Conservation (phyloP, 495 filamentous ascomycete genomes). For the Filosporella fistucella region DNA sequence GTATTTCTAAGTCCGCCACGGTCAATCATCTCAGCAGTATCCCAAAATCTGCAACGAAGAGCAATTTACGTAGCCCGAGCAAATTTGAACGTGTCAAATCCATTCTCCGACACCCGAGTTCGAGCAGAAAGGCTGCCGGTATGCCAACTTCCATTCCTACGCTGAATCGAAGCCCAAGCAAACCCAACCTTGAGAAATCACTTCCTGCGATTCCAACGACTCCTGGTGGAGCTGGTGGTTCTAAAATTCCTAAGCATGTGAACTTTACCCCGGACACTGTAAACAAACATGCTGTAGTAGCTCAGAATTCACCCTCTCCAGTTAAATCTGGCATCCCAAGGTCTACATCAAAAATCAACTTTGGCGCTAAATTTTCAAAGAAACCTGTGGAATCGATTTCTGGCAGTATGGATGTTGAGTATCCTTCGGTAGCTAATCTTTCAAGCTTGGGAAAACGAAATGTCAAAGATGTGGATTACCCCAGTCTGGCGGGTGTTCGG, state of each 20-base stretch:
- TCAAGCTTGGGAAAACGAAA: slow-evolving; percentile 26
- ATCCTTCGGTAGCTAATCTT: slow-evolving; percentile 41
- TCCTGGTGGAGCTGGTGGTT: slow-evolving; percentile 32
- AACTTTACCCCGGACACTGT: slow-evolving; percentile 41
- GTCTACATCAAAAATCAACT: slow-evolving; percentile 29
- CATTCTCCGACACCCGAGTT: slow-evolving; percentile 35
- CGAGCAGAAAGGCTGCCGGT: slow-evolving; percentile 36
- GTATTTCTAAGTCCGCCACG: slow-evolving; percentile 29
- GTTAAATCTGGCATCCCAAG: slow-evolving; percentile 40
- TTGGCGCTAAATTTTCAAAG: slow-evolving; percentile 18
- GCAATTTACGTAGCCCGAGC: slow-evolving; percentile 20
- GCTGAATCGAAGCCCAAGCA: slow-evolving; percentile 37
- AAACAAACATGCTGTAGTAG: slow-evolving; percentile 28
- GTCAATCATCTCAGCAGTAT: slow-evolving; percentile 28
- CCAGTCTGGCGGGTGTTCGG: slow-evolving; percentile 18
- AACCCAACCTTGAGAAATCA: slow-evolving; percentile 35
- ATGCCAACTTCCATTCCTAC: slow-evolving; percentile 22
- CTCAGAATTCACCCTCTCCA: slow-evolving; percentile 43
- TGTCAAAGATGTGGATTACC: slow-evolving; percentile 27
- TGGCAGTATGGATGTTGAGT: slow-evolving; percentile 17
- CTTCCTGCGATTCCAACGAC: slow-evolving; percentile 41
- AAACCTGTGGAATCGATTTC: background rate
- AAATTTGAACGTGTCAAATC: slow-evolving; percentile 46
- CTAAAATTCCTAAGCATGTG: slow-evolving; percentile 21
- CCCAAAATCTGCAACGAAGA: slow-evolving; percentile 10